These are phyloP conservation scores for Boletus patriciae DNA, from an alignment of 768 basidiomycete species.

Conservation along the genomic window DNA sequence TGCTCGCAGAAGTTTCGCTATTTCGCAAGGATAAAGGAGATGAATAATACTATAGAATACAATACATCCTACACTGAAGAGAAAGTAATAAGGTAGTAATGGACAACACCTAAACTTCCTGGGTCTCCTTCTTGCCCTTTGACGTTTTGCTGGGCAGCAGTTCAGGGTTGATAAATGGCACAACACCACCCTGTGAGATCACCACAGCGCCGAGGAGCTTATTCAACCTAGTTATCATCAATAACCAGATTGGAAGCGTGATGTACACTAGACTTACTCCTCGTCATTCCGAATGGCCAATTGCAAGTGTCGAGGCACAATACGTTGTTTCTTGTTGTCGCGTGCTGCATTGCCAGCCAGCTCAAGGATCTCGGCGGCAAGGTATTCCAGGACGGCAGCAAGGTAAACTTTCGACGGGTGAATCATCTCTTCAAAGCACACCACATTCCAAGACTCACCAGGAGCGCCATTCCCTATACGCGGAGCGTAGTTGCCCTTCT, in stretches of 20 bases:
- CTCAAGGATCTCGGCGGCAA: conserved; percentile 64
- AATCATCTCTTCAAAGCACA: not conserved
- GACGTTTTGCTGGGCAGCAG: conserved; percentile 53
- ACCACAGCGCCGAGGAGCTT: conserved; percentile 47
- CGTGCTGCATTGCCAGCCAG: conserved; percentile 58
- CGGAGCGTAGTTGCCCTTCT: conserved; percentile 59
- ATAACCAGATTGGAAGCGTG: not conserved
- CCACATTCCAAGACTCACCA: conserved; percentile 23
- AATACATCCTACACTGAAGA: conserved; percentile 29
- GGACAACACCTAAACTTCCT: conserved; percentile 40
- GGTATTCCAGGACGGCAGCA: conserved; percentile 60
- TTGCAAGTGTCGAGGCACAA: conserved; percentile 64
- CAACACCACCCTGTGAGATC: conserved; percentile 65
- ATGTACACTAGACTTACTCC: conserved; percentile 32
- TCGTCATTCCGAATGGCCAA: conserved; percentile 66
- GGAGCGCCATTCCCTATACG: conserved; percentile 58
- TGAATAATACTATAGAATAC: conserved; percentile 35
- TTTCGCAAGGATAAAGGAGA: conserved; percentile 9
- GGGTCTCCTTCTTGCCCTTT: conserved; percentile 53
- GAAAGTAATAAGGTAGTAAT: conserved; percentile 17
- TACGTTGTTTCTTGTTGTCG: conserved; percentile 60
- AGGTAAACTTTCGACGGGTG: conserved; percentile 46
- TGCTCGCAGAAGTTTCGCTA: not conserved
- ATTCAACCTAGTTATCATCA: conserved; percentile 31
- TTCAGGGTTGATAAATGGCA: conserved; percentile 51